Conservation (phyloP, 805 yeast species). For the Komagataella populi region DNA sequence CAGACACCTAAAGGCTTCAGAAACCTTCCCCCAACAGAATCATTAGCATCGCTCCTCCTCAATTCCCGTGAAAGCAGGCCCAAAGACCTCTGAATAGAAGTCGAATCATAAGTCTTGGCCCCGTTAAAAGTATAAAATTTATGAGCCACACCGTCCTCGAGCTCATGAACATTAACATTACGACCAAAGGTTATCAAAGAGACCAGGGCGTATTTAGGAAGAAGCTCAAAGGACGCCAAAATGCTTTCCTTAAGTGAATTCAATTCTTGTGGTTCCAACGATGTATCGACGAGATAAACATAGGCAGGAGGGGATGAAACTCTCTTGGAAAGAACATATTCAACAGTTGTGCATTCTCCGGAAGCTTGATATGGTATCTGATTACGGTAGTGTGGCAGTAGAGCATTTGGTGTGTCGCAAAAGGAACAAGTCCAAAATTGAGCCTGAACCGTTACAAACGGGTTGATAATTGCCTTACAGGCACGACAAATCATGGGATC, state of each 20-base stretch:
- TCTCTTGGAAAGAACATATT: constrained; percentile 24
- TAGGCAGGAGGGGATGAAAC: constrained; percentile 32
- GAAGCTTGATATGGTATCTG: constrained; percentile 21
- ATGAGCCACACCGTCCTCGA: constrained; percentile 20
- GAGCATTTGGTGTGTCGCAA: constrained; percentile 33
- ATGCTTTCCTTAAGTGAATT: constrained; percentile 37
- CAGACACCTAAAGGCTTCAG: constrained; percentile 32
- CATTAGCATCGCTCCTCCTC: constrained; percentile 8
- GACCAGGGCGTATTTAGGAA: constrained; percentile 42
- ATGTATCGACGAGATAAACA: constrained; percentile 43
- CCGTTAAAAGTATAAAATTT: constrained; percentile 41
- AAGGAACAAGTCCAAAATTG: constrained; percentile 42
- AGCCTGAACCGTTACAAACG: constrained; percentile 26
- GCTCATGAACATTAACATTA: constrained; percentile 43
- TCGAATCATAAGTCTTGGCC: constrained; percentile 30
- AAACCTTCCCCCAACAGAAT: constrained; percentile 21
- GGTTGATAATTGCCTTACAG: constrained; percentile 42
- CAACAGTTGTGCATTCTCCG: constrained; percentile 33
- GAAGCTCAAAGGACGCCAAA: constrained; percentile 21
- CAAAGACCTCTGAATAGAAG: constrained; percentile 29
- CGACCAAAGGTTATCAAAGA: constrained; percentile 50
- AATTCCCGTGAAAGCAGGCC: constrained; percentile 27
- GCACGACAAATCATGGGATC: constrained; percentile 36
- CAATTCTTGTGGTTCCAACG: constrained; percentile 37
- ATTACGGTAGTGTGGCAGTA: constrained; percentile 13